These are phyloP conservation scores for Mallotus nudiflorus DNA, from an alignment of 345 rosid genomes.

Conservation along the genomic window DNA sequence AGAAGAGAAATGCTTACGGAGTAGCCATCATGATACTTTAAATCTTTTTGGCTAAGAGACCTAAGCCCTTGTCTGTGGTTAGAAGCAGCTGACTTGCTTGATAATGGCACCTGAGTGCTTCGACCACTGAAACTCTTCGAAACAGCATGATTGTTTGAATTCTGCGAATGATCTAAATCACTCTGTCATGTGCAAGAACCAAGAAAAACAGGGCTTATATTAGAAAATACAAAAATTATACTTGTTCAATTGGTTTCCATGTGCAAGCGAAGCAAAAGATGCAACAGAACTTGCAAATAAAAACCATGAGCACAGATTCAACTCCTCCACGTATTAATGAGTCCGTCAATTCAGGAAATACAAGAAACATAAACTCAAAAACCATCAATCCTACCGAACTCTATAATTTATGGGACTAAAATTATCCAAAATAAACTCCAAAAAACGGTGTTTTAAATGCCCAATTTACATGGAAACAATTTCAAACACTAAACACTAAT, in stretches of 20 bases:
- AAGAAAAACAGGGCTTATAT: slow-evolving; percentile 16
- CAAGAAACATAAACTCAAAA: no score
- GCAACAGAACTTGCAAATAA: no score
- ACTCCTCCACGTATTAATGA: no score
- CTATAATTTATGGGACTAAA: neutral
- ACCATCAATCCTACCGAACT: no score
- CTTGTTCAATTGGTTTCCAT: no score
- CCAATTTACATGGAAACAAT: no score
- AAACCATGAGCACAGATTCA: no score
- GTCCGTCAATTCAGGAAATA: no score
- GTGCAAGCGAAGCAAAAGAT: no score
- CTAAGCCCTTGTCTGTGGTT: slow-evolving; percentile 52
- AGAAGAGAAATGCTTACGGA: slow-evolving; percentile 60
- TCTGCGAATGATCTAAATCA: slow-evolving; percentile 56
- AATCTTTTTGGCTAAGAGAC: slow-evolving; percentile 68
- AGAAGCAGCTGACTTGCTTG: slow-evolving; percentile 42
- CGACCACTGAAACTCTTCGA: slow-evolving; percentile 40
- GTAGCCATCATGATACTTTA: slow-evolving; percentile 73
- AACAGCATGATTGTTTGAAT: slow-evolving; percentile 38
- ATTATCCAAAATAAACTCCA: neutral
- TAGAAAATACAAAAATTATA: neutral
- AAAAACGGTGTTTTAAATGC: neutral
- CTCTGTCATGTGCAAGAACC: slow-evolving; percentile 51
- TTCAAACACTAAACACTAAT: no score
- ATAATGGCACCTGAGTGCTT: slow-evolving; percentile 33